Conservation (phyloP, 164 flowering plant species). For the Echeveria elegans region DNA sequence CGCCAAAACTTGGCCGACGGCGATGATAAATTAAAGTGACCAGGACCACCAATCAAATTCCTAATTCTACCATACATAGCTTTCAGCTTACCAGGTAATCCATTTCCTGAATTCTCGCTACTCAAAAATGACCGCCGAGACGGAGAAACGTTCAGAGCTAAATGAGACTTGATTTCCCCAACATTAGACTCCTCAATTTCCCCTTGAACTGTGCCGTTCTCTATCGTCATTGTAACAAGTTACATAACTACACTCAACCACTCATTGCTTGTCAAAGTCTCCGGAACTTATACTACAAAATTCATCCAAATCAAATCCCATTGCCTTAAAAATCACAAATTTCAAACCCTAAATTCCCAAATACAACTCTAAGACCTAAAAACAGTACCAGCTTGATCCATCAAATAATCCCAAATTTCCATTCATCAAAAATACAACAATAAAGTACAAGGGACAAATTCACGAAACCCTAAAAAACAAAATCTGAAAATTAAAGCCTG, state of each 20-base stretch:
- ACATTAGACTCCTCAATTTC: not conserved
- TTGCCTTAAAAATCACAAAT: too few relatives aligned
- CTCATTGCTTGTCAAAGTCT: not conserved
- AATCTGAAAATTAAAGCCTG: too few relatives aligned
- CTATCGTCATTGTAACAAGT: not conserved
- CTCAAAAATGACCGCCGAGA: conserved; percentile 4
- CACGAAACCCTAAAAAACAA: too few relatives aligned
- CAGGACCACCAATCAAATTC: not conserved
- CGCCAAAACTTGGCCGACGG: conserved; percentile 13
- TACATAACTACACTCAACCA: not conserved
- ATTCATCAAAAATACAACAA: too few relatives aligned
- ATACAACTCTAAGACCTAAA: not conserved
- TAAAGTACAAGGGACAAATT: too few relatives aligned
- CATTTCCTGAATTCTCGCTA: not conserved
- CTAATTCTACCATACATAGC: not conserved
- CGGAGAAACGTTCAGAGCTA: not conserved
- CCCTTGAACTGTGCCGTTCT: not conserved
- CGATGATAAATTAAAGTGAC: conserved; percentile 5
- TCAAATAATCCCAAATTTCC: too few relatives aligned
- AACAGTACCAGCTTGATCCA: not conserved
- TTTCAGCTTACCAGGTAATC: not conserved
- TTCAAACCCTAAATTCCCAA: not conserved
- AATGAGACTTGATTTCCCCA: not conserved
- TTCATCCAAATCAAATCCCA: not conserved
- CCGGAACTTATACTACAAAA: too few relatives aligned